A percentile compares a stretch with the other conserved stretches of the same genome.
Conservation (phyloP, 1,284 basidiomycete species). For the Volvariella surrecta region DNA sequence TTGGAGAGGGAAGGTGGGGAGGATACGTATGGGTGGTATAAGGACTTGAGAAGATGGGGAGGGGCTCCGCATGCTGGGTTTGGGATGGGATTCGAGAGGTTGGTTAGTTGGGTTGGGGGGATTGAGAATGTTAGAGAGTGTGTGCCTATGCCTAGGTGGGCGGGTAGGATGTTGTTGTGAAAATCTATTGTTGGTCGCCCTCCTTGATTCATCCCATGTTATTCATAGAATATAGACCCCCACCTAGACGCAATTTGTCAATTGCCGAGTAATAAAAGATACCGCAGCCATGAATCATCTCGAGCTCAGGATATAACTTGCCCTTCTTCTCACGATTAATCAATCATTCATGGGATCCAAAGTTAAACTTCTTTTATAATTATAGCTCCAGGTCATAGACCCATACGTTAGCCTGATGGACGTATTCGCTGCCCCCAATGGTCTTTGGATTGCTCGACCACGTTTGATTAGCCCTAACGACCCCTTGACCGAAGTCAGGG, state of each 20-base stretch:
- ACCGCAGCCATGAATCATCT: too few species aligned
- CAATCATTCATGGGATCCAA: too few species aligned
- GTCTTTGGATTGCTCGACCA: constrained; percentile 28
- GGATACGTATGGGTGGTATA: constrained; percentile 74
- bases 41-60: constrained; percentile 73
- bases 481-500: too few species aligned
- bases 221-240: too few species aligned
- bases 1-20: constrained; percentile 23
- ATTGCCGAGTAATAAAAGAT: too few species aligned
- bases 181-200: too few species aligned
- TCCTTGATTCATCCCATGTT: too few species aligned
- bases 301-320: too few species aligned
- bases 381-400: constrained; percentile 9
- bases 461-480: constrained; percentile 19
- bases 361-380: too few species aligned
- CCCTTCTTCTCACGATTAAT: too few species aligned
- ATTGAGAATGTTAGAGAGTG: constrained; percentile 84
- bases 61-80: constrained; percentile 89
- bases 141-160: constrained; percentile 85
- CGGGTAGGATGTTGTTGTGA: constrained; percentile 67
- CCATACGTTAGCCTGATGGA: constrained; percentile 38
- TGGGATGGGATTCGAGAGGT: constrained; percentile 87
- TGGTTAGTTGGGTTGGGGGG: constrained; percentile 79
- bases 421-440: constrained; percentile 30
- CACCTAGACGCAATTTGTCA: too few species aligned